Percentiles rank a stretch among this genome's conserved stretches.
phyloP scores from a whole-genome alignment of 441 rosid species.

The Pelargonium fulgidum region DNA sequence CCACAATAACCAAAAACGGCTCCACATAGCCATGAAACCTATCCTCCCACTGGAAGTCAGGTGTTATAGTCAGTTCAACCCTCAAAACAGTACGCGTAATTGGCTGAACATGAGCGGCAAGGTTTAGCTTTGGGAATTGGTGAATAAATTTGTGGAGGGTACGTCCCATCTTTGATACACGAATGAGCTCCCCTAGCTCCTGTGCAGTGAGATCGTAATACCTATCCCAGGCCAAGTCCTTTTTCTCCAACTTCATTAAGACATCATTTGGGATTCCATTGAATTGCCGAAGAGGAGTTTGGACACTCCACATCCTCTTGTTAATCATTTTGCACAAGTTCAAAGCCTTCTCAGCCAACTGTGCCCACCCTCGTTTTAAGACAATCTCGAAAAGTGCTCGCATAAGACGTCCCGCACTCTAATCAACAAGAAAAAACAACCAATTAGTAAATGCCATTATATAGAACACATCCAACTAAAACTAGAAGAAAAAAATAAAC shows the following conservation, averaged over 20 bases:
- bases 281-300: slow-evolving; percentile 92
- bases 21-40: slow-evolving; percentile 85
- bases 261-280: slow-evolving; percentile 68
- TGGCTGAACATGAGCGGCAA: slow-evolving; percentile 82
- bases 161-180: slow-evolving; percentile 77
- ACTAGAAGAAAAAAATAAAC: no score
- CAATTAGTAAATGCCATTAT: no score
- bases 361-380: slow-evolving; percentile 92
- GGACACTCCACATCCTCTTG: slow-evolving; percentile 97
- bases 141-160: slow-evolving; percentile 81
- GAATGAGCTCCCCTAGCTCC: slow-evolving; percentile 89
- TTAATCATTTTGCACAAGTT: slow-evolving; percentile 83
- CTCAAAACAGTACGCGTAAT: slow-evolving; percentile 74
- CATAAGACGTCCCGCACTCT: slow-evolving; percentile 92
- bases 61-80: slow-evolving; percentile 77
- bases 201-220: slow-evolving; percentile 83
- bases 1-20: slow-evolving; percentile 92
- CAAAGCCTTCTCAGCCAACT: slow-evolving; percentile 80
- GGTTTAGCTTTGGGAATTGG: slow-evolving; percentile 77
- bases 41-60: slow-evolving; percentile 95
- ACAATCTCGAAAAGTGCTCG: slow-evolving; percentile 90
- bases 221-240: slow-evolving; percentile 92
- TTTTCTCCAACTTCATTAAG: slow-evolving; percentile 83
- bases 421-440: slow-evolving; percentile 20
- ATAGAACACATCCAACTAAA: no score